Base-by-base conservation (phyloP, 1,284 basidiomycete species). In the Leccinum brunneo-olivaceum region DNA sequence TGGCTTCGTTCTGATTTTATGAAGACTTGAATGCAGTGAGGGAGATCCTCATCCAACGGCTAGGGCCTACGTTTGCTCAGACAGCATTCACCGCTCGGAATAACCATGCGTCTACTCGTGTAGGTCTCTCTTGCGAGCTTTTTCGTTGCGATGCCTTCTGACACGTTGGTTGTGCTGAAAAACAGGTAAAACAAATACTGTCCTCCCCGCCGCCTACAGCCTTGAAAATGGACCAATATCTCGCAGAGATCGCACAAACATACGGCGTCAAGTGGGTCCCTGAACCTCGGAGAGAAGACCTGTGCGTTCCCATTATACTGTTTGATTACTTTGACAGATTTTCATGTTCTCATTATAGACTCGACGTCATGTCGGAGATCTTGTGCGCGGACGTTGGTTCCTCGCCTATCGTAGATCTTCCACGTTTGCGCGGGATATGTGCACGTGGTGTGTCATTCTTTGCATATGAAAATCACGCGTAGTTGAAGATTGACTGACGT, bases 191-290 rank as follows among this genome's bases (percentile, higher is more conserved):
- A 39, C 69, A 69, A 54, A 70, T 74, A 6, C 53, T 80, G 5
- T 69, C 72, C 20, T 63, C 71, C 24, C 70, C 73, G 28, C 66
- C 75, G 1, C 76, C 81, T 2, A 74, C 78, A 15, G 77, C 75
- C 6, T 61, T 68, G 18, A 69, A 69, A 45, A 65, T 86, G 40
- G 74, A 86, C 53, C 58, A 66, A 19, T 79, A 73, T 51, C 67
- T 88, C 27, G 57, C 65, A 34, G 63, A 67, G 29, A 74, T 84
- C 42, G 79, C 80, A 15, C 65, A 66, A 25, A 60, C 67, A 5
- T 73, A 77, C 51, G 66, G 66, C 23, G 65, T 86, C n/a, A 59
- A 71, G 23, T 88, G 84, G 84, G 59, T 53, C 11, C 79, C 83
- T 16, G 77, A 78, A 50, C 72, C 73, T 43, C 68, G 67, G 4